A percentile compares a stretch with the other conserved stretches of the same genome.
These are phyloP conservation scores for Thuidium tamariscinum DNA, from an alignment of 225 moss, liverwort and hornwort species.

Conservation along the genomic window DNA sequence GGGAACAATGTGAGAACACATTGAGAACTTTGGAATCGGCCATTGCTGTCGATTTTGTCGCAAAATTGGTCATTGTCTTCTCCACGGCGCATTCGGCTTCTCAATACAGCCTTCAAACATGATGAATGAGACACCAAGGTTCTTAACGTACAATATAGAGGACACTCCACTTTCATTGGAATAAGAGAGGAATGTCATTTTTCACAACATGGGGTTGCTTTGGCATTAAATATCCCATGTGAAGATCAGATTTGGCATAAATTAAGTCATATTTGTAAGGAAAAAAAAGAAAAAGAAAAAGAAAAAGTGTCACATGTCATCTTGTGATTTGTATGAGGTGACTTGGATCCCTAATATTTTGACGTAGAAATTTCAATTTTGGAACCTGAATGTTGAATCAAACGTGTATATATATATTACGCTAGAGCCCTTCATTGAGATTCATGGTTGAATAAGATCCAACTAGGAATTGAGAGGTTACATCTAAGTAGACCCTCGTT, in stretches of 20 bases:
- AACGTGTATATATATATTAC: neutral
- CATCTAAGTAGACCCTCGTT: accelerated
- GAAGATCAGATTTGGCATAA: neutral
- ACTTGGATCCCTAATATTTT: neutral
- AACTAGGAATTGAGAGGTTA: neutral
- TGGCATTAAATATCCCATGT: neutral
- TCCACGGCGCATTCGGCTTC: too few relatives aligned
- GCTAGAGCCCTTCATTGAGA: neutral
- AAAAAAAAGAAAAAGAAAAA: too few relatives aligned
- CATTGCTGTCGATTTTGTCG: too few relatives aligned
- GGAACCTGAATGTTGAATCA: neutral
- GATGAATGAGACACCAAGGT: too few relatives aligned
- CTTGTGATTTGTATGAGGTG: neutral
- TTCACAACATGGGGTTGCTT: neutral
- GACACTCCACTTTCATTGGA: too few relatives aligned
- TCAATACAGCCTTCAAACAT: too few relatives aligned
- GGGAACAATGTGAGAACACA: too few relatives aligned
- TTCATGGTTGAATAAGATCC: neutral
- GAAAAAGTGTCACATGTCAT: neutral
- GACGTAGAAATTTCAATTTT: neutral
- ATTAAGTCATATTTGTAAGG: neutral
- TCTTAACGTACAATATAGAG: too few relatives aligned
- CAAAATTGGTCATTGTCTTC: too few relatives aligned
- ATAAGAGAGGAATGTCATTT: neutral
- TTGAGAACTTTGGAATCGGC: too few relatives aligned